Evolutionary conservation across 2,329 filamentous ascomycete species (phyloP).

Genomic region (Microdochium nivale): DNA sequence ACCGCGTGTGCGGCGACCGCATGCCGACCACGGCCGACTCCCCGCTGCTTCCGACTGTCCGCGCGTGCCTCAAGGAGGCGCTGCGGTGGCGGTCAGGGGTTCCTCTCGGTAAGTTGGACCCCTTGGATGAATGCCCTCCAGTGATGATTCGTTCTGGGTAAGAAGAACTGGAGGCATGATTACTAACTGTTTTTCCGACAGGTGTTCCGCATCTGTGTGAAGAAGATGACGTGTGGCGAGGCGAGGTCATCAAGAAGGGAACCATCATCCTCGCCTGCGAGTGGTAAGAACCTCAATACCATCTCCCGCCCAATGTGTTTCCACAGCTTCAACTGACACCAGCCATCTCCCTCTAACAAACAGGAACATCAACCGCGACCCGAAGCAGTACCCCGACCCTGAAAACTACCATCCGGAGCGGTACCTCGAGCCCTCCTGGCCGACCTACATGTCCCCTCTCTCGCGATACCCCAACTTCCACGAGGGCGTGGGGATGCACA

Average conservation of each 20-base stretch:
- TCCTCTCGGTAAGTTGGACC: constrained; percentile 42
- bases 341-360: background rate
- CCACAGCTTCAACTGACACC: background rate
- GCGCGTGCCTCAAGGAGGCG: constrained; percentile 49
- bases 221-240: constrained; percentile 33
- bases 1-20: constrained; percentile 43
- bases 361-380: constrained; percentile 50
- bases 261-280: constrained; percentile 41
- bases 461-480: constrained; percentile 54
- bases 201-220: constrained; percentile 42
- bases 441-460: constrained; percentile 57
- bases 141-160: too few relatives aligned
- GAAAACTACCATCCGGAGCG: constrained; percentile 54
- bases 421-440: constrained; percentile 53
- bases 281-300: constrained; percentile 26
- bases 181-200: too few relatives aligned
- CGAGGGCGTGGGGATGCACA: constrained; percentile 48
- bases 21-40: constrained; percentile 43
- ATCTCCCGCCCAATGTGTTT: background rate
- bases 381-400: constrained; percentile 52
- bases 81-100: constrained; percentile 50
- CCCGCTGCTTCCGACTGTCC: constrained; percentile 39
- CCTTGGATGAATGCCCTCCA: too few relatives aligned
- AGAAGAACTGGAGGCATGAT: too few relatives aligned
- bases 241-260: constrained; percentile 37